These are phyloP conservation scores for Cyphellophora attinorum DNA, from an alignment of 2,329 filamentous ascomycete species.

Conservation along the genomic window DNA sequence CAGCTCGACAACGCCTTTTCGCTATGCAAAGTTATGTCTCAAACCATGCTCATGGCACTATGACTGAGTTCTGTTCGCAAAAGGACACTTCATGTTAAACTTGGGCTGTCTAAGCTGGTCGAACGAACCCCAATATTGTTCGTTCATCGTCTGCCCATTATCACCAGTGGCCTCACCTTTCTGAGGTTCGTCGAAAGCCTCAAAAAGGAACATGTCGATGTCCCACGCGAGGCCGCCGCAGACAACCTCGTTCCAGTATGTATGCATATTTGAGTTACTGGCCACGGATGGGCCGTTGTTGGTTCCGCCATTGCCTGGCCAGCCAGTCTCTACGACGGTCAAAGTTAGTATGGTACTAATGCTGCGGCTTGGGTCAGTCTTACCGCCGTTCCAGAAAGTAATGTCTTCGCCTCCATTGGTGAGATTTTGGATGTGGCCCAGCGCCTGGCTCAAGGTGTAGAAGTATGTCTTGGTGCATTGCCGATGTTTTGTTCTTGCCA, in stretches of 20 bases:
- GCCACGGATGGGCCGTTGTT: slow-evolving; percentile 55
- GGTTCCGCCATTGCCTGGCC: slow-evolving; percentile 38
- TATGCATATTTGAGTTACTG: slow-evolving; percentile 47
- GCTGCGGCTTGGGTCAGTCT: slow-evolving; percentile 28
- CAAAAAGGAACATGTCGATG: slow-evolving; percentile 62
- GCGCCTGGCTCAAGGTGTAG: slow-evolving; percentile 56
- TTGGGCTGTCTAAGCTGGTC: slow-evolving; percentile 43
- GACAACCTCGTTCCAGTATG: slow-evolving; percentile 53
- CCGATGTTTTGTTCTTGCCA: slow-evolving; percentile 55
- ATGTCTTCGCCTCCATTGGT: slow-evolving; percentile 45
- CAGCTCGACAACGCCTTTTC: too few relatives aligned
- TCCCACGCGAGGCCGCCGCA: slow-evolving; percentile 57
- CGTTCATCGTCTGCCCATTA: slow-evolving; percentile 51
- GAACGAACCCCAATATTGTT: slow-evolving; percentile 63
- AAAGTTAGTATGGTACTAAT: background rate
- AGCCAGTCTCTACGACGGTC: slow-evolving; percentile 14
- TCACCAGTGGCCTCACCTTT: slow-evolving; percentile 57
- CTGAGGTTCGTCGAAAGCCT: slow-evolving; percentile 62
- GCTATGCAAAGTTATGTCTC: too few relatives aligned
- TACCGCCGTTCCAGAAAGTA: slow-evolving; percentile 59
- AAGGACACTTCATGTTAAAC: slow-evolving; percentile 18
- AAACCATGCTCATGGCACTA: too few relatives aligned
- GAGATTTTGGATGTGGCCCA: slow-evolving; percentile 51
- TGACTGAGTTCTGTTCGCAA: too few relatives aligned
- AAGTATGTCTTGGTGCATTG: slow-evolving; percentile 56